Evolutionary conservation across 2,329 filamentous ascomycete genomes (phyloP).

Genomic region (Monosporascus cannonballus): DNA sequence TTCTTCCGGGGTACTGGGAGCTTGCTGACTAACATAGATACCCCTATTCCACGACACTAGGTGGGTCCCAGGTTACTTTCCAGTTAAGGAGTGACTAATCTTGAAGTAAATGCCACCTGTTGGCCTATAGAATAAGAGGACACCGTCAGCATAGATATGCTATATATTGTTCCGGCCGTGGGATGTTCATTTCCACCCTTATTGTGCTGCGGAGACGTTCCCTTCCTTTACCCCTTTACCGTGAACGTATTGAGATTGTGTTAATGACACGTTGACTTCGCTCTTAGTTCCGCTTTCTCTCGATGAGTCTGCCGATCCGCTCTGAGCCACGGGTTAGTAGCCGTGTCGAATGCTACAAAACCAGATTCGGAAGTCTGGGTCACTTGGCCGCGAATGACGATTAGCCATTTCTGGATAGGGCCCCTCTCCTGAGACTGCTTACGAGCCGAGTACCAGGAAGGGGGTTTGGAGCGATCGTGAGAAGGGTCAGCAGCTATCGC

Average conservation of each 20-base stretch:
- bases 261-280: not conserved
- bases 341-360: slow-evolving; percentile 9
- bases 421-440: not conserved
- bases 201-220: no score
- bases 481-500: slow-evolving; percentile 7
- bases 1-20: no score
- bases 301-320: slow-evolving; percentile 2
- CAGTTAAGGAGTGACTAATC: no score
- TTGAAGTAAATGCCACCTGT: no score
- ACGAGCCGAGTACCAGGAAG: not conserved
- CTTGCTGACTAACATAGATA: no score
- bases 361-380: slow-evolving; percentile 6
- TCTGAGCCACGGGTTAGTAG: slow-evolving; percentile 12
- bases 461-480: not conserved
- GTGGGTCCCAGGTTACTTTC: no score
- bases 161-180: no score
- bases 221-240: no score
- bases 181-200: no score
- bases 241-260: not conserved
- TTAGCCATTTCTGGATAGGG: slow-evolving; percentile 13
- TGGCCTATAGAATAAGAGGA: no score
- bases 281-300: not conserved
- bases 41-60: no score
- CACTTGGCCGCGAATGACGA: slow-evolving; percentile 11
- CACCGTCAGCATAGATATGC: no score